Conservation (phyloP, 306 rosid species). For the Castanea sativa region DNA sequence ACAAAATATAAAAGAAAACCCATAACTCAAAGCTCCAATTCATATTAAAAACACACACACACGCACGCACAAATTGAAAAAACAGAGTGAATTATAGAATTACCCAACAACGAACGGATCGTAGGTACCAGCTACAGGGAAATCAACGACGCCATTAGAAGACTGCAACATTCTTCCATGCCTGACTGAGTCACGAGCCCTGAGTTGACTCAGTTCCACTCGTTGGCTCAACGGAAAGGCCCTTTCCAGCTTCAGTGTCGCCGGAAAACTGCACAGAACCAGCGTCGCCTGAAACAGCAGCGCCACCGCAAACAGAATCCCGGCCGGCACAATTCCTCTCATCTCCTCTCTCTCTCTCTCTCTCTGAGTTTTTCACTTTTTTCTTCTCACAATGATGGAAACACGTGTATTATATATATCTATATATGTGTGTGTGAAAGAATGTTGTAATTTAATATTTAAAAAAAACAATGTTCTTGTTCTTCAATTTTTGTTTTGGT, state of each 20-base stretch:
- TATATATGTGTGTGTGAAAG: not conserved
- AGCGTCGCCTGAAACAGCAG: conserved; percentile 25
- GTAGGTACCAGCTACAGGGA: conserved; percentile 65
- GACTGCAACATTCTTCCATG: conserved; percentile 82
- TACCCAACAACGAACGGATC: conserved; percentile 92
- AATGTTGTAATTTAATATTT: not conserved
- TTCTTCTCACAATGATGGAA: not conserved
- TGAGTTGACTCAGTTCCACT: conserved; percentile 65
- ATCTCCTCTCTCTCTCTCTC: not conserved
- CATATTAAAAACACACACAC: not conserved
- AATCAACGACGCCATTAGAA: conserved; percentile 64
- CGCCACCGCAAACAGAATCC: conserved; percentile 21
- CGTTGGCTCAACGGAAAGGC: conserved; percentile 73
- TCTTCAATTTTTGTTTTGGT: not conserved
- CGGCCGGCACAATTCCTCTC: conserved; percentile 36
- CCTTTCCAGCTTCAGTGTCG: conserved; percentile 62
- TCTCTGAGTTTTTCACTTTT: not conserved
- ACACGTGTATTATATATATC: not conserved
- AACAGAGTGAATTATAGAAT: not conserved
- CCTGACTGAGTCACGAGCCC: conserved; percentile 61
- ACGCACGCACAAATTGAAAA: too few relatives aligned
- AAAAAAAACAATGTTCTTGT: not conserved
- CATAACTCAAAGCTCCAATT: conserved; percentile 3
- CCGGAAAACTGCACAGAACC: conserved; percentile 47
- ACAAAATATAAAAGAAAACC: conserved; percentile 2